These are phyloP conservation scores for Penicillium sp. DNA, from an alignment of 2,329 filamentous ascomycete genomes.

Conservation along the genomic window DNA sequence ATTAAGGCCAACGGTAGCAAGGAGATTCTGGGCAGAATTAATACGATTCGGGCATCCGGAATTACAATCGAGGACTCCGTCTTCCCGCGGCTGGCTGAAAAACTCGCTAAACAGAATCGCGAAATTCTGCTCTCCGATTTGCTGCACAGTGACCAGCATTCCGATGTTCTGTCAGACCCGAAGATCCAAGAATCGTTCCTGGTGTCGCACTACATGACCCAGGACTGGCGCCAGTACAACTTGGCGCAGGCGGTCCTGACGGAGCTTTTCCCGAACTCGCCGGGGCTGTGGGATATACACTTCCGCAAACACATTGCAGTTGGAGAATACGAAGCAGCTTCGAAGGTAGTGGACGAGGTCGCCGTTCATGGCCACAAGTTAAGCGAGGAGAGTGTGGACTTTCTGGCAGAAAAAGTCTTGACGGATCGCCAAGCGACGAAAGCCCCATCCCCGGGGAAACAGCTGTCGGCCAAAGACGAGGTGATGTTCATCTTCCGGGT, in stretches of 20 bases:
- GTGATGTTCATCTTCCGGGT: slow-evolving; percentile 51
- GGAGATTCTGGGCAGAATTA: slow-evolving; percentile 63
- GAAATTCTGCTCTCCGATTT: slow-evolving; percentile 56
- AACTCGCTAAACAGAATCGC: slow-evolving; percentile 65
- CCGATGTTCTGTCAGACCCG: slow-evolving; percentile 63
- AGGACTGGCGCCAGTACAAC: slow-evolving; percentile 58
- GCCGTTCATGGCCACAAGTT: slow-evolving; percentile 48
- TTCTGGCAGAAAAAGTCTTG: slow-evolving; percentile 45
- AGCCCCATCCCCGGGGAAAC: slow-evolving; percentile 28
- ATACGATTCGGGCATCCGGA: slow-evolving; percentile 63
- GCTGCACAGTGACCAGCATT: slow-evolving; percentile 66
- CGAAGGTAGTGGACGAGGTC: slow-evolving; percentile 55
- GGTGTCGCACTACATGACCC: slow-evolving; percentile 53
- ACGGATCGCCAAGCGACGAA: slow-evolving; percentile 33
- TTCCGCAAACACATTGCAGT: slow-evolving; percentile 44
- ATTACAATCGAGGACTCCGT: slow-evolving; percentile 66
- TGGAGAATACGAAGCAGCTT: slow-evolving; percentile 35
- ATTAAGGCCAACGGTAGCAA: slow-evolving; percentile 63
- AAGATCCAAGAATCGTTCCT: slow-evolving; percentile 60
- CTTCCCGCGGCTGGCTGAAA: slow-evolving; percentile 68
- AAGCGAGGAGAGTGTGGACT: slow-evolving; percentile 48
- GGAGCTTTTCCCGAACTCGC: slow-evolving; percentile 36
- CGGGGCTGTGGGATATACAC: slow-evolving; percentile 42
- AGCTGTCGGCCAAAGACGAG: slow-evolving; percentile 42
- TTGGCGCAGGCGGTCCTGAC: slow-evolving; percentile 61